Base-by-base conservation (phyloP, 2,329 filamentous ascomycete species). In the Aspergillus phoenicis region DNA sequence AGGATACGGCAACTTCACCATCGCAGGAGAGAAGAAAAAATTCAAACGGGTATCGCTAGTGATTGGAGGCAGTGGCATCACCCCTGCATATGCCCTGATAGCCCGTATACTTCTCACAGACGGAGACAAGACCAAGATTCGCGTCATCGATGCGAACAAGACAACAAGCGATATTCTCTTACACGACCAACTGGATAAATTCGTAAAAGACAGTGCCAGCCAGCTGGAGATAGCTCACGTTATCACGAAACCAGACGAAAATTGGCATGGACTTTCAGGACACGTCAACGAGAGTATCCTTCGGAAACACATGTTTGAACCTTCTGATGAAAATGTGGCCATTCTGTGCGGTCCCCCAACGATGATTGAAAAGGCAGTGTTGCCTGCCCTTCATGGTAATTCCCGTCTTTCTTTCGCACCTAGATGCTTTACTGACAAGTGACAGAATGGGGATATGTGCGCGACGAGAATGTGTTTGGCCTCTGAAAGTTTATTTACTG, bases 341-440 rank as follows among this genome's bases (percentile, higher is more conserved):
- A 79, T 85, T 33, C 66, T 84, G 39, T 85, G 82, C 66, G 82
- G 83, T 0, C 81, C 81, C 39, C 80, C 80, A 5, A 72, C 73
- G 1, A 80, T 84, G 80, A 83, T 85, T 54, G 77, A 81, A 66
- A 83, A 81, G 65, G 80, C 79, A n/a, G 82, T 77, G 2, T 64
- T 84, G 67, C 82, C 82, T 15, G 81, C 76, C 2, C 64, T 85
- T 70, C 78, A 70, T 11, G 33, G 33, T 38, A 33, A 33, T 33
- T 33, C 30, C 7, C 3, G 11, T 33, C 30, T 11, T 11, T 11
- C 30, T 7, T 11, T 11, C 1, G 30, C 30, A 33, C 11, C 30
- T 33, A 11, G 4, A 7, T 33, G 30, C 7, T 33, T 33, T 33
- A 11, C 30, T 38, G 33, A 38, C 33, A 38, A 38, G 33, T 38